Base-by-base conservation (phyloP, 2,329 filamentous ascomycete species). In the Diaporthe batatas region DNA sequence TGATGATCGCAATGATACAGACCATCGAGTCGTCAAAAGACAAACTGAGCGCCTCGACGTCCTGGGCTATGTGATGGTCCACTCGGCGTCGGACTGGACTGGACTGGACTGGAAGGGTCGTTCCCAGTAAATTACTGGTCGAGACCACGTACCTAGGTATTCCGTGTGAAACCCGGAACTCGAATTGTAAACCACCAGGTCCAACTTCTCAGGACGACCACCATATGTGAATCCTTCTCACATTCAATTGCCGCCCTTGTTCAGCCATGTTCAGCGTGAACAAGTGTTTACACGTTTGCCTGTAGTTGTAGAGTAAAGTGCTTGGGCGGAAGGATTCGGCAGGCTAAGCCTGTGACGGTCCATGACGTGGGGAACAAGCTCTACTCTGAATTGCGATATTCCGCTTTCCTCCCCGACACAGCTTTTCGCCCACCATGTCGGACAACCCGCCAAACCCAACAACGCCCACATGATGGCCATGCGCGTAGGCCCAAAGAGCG, bases 1-100 rank as follows among this genome's bases (percentile, higher is more conserved):
- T 84, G 84, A 81, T 84, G 83, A 81, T 84, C 82, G 80, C 81
- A 85, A 86, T 84, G 81, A 82, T 81, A 84, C 76, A 77, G 79
- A 76, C 79, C 78, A 79, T 79, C 77, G 77, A 75, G 76, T 76
- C 76, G 76, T 76, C 54, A 70, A 68, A 73, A 62, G 49, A 71
- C 67, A 74, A 29, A 64, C 44, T 23, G 25, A 62, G 32, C 14
- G 21, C 12, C 42, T 29, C 62, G 25, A 25, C 44, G 18, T 44
- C 42, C 18, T 39, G 64, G 55, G 39, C 39, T 71, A 64, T 29
- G 68, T 74, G 67, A 74, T 23, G 29, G 36, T 57, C 58, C 29
- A 47, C 21, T 21, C 25, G 23, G 29, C 25, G 25, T 18, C 49
- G 47, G 47, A 53, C 32, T 39, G 47, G 47, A 21, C 32, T 25